Evolutionary conservation across 2,329 filamentous ascomycete genomes (phyloP).

Genomic region (Beauveria sp.): DNA sequence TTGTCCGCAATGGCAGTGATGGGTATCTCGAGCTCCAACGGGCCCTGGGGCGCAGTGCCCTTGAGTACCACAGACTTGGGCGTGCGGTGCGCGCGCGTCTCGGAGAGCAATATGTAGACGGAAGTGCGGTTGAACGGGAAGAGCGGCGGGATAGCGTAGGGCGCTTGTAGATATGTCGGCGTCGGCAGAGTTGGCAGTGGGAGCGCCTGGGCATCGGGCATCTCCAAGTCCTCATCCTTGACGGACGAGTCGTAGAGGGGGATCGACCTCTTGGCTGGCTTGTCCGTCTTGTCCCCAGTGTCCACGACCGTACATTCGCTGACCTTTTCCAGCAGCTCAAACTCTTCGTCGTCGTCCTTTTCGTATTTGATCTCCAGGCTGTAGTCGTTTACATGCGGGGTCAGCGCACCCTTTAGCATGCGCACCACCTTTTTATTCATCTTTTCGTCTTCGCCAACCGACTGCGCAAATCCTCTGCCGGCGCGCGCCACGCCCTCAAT

Average conservation of each 20-base stretch:
- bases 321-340: slow-evolving; percentile 55
- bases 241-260: slow-evolving; percentile 51
- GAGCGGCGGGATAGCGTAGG: slow-evolving; percentile 53
- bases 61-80: slow-evolving; percentile 50
- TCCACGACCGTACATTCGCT: slow-evolving; percentile 38
- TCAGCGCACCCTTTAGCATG: slow-evolving; percentile 66
- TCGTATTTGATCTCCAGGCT: slow-evolving; percentile 55
- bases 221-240: slow-evolving; percentile 34
- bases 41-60: slow-evolving; percentile 48
- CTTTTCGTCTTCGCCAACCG: slow-evolving; percentile 54
- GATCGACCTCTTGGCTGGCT: slow-evolving; percentile 27
- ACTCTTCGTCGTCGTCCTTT: slow-evolving; percentile 39
- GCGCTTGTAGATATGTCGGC: slow-evolving; percentile 57
- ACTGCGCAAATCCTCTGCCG: slow-evolving; percentile 54
- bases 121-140: slow-evolving; percentile 60
- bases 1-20: slow-evolving; percentile 40
- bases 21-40: slow-evolving; percentile 57
- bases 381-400: slow-evolving; percentile 58
- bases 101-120: slow-evolving; percentile 57
- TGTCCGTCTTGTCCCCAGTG: slow-evolving; percentile 16
- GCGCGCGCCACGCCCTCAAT: slow-evolving; percentile 47
- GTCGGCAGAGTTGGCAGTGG: slow-evolving; percentile 43
- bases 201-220: slow-evolving; percentile 21
- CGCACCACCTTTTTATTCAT: slow-evolving; percentile 62
- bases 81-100: slow-evolving; percentile 31